Base-by-base conservation (phyloP, 805 yeast genomes). In the Dipodascopsis uninucleata region DNA sequence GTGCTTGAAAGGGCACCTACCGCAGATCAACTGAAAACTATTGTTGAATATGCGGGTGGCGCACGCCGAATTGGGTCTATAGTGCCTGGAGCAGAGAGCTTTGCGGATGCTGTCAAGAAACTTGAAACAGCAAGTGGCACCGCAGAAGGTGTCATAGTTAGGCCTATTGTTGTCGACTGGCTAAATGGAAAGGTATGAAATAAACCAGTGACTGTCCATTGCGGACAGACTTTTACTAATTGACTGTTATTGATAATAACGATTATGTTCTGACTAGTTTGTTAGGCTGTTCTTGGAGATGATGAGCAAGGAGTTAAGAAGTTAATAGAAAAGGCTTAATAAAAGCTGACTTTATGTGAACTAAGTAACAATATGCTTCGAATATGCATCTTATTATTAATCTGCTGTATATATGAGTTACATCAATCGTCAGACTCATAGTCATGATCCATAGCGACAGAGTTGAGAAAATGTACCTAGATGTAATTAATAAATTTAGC, bases 1-100 rank as follows among this genome's bases (percentile, higher is more conserved):
- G 58, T 56, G 24, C 49, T 64, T 16, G 65, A 64, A 40, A 62
- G 59, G 37, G 52, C 63, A 2, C 58, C 66, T 35, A 57, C 59
- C 6, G 36, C 28, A 16, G 58, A 55, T 24, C 59, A 55, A 43
- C 47, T 55, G 29, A 39, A 45, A 34, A 52, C 59, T 6, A 44
- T 55, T 12, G 36, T 47, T 18, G 39, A 45, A 16, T 55, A 55
- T 36, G 37, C 45, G 14, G 55, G 53, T 8, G 16, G 40, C 41
- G 25, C 33, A 29, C 26, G 45, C 45, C 34, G 31, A 45, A 22
- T 41, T 45, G 12, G 26, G n/a, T n/a, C 47, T 12, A 49, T 49
- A 28, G 53, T 49, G 7, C 53, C 51, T 2, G 53, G 50, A 12
- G 53, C 53, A 14, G 6, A 29, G 14, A 39, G 48, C 16, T 41